Base-by-base conservation (phyloP, 495 filamentous ascomycete genomes). In the Penicillium ochrochloron region DNA sequence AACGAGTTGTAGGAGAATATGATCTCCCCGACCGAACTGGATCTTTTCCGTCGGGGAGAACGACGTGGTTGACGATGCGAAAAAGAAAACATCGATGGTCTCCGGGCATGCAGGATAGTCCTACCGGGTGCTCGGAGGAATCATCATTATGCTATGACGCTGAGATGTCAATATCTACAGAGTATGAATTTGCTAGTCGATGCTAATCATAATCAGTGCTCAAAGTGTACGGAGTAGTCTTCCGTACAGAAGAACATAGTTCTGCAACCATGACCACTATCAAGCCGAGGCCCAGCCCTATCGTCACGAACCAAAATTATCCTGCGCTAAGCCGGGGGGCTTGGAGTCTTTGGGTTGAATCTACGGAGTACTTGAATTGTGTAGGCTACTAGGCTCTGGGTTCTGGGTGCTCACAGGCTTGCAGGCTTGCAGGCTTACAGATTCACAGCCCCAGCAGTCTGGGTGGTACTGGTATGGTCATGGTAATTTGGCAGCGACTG, bases 401-500 rank as follows among this genome's bases (percentile, higher is more conserved):
- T 21, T 35, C 50, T 33, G 5, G 31, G 31, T 33, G 31, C 31
- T 33, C 31, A 7, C 31, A 33, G 31, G 5, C 17, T 25, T 27
- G 25, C 31, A 33, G 31, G 5, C 17, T 25, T 27, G 25, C 25
- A 27, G 25, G 25, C 25, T 27, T 1, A 27, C 25, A 27, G 25
- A 27, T 29, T 31, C 52, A 54, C 52, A 54, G 52, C 52, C 29
- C 52, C 52, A n/a, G 17, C 17, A 34, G 52, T 10, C 29, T 50
- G 46, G 10, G 2, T 21, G 5, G 25, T 31, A 34, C 17, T 2
- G 31, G 53, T 56, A 56, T 23, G 53, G 53, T 56, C 5, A 14
- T 31, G 12, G 53, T 56, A 33, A 52, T 52, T 52, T 52, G 31
- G 17, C 15, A 6, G 17, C 2, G 0, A 46, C n/a, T 46, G 42